These are phyloP conservation scores for Acidomyces sp. DNA, from an alignment of 495 filamentous ascomycete species.

Conservation along the genomic window DNA sequence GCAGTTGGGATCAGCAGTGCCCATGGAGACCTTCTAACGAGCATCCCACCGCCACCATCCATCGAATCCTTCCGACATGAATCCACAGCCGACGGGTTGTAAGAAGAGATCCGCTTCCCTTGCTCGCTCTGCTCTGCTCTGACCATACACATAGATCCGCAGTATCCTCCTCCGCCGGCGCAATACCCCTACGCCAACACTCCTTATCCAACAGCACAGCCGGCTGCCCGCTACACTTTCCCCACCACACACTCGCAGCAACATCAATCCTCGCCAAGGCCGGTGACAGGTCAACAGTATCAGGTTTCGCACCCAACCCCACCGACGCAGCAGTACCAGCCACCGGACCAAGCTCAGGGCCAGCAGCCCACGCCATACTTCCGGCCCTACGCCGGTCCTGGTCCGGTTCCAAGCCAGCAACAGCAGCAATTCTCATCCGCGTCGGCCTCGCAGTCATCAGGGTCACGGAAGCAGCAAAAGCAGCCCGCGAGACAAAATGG, in stretches of 20 bases:
- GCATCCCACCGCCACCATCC: too few species aligned
- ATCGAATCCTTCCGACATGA: too few species aligned
- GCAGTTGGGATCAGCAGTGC: too few species aligned
- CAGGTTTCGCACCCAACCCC: not conserved
- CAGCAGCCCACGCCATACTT: not conserved
- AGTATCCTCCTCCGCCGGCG: constrained; percentile 3
- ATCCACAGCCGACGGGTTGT: too few species aligned
- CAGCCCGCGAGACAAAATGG: not conserved
- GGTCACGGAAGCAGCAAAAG: not conserved
- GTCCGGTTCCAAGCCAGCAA: constrained; percentile 1
- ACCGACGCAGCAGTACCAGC: constrained; percentile 5
- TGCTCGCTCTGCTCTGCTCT: too few species aligned
- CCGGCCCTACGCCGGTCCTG: not conserved
- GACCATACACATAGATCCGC: too few species aligned
- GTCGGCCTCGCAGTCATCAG: not conserved
- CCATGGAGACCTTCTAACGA: too few species aligned
- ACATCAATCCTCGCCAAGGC: constrained; percentile 1
- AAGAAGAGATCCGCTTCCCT: too few species aligned
- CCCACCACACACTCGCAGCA: constrained; percentile 5
- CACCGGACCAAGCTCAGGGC: constrained; percentile 1
- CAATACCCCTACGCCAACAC: constrained; percentile 1
- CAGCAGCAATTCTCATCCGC: constrained; percentile 3
- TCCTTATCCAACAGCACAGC: constrained; percentile 9
- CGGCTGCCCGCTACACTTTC: not conserved
- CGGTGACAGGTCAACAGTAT: constrained; percentile 2